Evolutionary conservation across 1,284 basidiomycete species (phyloP).

Genomic region (Athelia sp.): DNA sequence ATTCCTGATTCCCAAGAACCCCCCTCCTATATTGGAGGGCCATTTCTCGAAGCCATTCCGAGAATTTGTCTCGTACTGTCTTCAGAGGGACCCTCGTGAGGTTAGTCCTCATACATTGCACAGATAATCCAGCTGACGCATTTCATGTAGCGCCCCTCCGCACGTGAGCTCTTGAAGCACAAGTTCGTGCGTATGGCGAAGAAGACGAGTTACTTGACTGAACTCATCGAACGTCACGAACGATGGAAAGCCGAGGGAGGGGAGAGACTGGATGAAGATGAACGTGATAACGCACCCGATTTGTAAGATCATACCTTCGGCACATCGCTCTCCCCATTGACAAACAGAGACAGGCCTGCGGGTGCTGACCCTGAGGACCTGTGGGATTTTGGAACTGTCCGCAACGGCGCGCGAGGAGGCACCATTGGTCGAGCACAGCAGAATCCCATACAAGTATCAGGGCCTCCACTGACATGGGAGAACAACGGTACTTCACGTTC

Average conservation of each 20-base stretch:
- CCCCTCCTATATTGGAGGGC: conserved; percentile 84
- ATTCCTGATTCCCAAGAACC: conserved; percentile 97
- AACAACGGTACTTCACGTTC: conserved; percentile 54
- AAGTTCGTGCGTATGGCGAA: conserved; percentile 94
- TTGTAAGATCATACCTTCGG: conserved; percentile 35
- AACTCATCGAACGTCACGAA: conserved; percentile 92
- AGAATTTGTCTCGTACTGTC: conserved; percentile 90
- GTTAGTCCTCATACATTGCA: conserved; percentile 44
- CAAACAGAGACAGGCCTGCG: conserved; percentile 34
- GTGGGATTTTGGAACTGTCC: conserved; percentile 94
- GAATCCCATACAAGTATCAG: conserved; percentile 52
- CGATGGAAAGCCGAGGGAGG: conserved; percentile 93
- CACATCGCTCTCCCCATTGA: conserved; percentile 7
- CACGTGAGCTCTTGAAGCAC: conserved; percentile 93
- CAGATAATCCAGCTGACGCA: neutral
- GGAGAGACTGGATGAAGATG: conserved; percentile 72
- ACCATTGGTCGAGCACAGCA: conserved; percentile 59
- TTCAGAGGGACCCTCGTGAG: conserved; percentile 91
- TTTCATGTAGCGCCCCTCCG: conserved; percentile 72
- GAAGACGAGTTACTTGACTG: conserved; percentile 91
- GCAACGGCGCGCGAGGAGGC: conserved; percentile 49
- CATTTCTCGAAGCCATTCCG: conserved; percentile 90
- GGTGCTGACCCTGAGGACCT: conserved; percentile 75
- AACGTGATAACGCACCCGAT: conserved; percentile 54
- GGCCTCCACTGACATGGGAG: conserved; percentile 72